Evolutionary conservation across 768 basidiomycete species (phyloP), one percentile per base, ranked within the genome.

Genomic region (Phlebiopsis gigantea): DNA sequence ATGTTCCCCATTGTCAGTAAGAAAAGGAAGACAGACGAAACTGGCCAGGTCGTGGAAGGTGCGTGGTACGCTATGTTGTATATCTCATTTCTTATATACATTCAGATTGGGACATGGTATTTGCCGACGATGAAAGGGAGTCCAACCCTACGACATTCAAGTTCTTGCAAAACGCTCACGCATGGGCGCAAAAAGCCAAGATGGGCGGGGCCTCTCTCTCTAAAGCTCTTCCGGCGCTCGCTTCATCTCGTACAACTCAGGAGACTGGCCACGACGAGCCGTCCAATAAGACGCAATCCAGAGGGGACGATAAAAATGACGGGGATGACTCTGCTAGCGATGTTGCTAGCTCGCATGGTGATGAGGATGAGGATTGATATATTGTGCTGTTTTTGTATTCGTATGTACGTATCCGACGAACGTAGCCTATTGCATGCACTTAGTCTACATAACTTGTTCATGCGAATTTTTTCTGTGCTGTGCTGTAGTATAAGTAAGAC

Each of bases 1-100:
- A 90, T 94, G 92, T 90, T 95, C 87, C 97, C 97, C 1, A 85
- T 92, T 49, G 88, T 92, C 53, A 87, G 84, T 70, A 91, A 89
- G 75, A 82, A 85, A 63, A 84, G 93, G 59, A 80, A 88, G 55
- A 87, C 91, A 62, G 91, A 93, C 66, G 87, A 91, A 65, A 90
- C 90, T 5, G 91, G 90, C 1, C 87, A 89, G 63, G 87, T 84
- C 29, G 85, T 93, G 25, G 93, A 94, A 82, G 92, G 91, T 83
- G 71, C 62, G 81, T 64, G n/a, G 5, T 54, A 21, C 6, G 41
- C 25, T 49, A 42, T 41, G 24, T 19, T 39, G 7, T 15, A 41
- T 47, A 15, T 24, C 34, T 41, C 42, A 43, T 14, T 22, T 17
- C 15, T 39, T 49, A 26, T 55, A 29, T 39, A 31, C 62, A 21